Conservation (phyloP, 768 basidiomycete species). For the Boletus rufocinnamomeus region DNA sequence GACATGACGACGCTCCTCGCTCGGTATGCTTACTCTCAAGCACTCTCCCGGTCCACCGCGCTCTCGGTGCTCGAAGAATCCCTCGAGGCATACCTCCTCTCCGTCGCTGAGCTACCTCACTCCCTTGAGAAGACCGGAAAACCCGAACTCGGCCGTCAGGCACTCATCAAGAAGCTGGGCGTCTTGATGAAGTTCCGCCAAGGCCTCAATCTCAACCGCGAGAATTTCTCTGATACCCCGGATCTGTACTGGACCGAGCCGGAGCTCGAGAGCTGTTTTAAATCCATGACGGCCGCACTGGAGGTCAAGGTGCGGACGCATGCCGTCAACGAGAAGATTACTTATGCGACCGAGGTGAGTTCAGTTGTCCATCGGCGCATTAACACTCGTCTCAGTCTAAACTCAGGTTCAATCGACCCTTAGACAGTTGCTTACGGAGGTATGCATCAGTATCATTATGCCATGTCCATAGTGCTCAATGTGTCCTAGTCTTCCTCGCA, state of each 20-base stretch:
- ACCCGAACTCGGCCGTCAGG: slow-evolving; percentile 77
- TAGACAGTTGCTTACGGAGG: slow-evolving; percentile 87
- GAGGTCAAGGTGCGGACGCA: slow-evolving; percentile 83
- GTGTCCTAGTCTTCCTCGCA: slow-evolving; percentile 75
- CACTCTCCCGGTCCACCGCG: slow-evolving; percentile 85
- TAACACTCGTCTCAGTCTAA: neutral
- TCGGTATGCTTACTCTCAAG: slow-evolving; percentile 90
- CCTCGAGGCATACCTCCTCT: slow-evolving; percentile 79
- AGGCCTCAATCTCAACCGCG: slow-evolving; percentile 84
- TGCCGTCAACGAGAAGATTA: slow-evolving; percentile 89
- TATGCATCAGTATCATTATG: slow-evolving; percentile 7
- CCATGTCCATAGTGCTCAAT: neutral
- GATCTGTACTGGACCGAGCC: slow-evolving; percentile 97
- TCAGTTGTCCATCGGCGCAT: neutral
- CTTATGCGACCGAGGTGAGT: slow-evolving; percentile 76
- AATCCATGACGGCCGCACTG: slow-evolving; percentile 79
- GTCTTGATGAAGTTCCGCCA: slow-evolving; percentile 91
- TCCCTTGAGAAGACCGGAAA: slow-evolving; percentile 77
- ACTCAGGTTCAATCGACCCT: slow-evolving; percentile 80
- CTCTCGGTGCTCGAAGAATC: slow-evolving; percentile 85
- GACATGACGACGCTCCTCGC: slow-evolving; percentile 76
- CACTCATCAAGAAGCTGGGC: slow-evolving; percentile 90
- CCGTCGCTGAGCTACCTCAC: slow-evolving; percentile 78
- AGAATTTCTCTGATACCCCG: slow-evolving; percentile 86
- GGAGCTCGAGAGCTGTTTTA: slow-evolving; percentile 86